Evolutionary conservation across 2,329 filamentous ascomycete genomes (phyloP), one percentile per base, ranked within the genome.

Genomic region (Lizonia empirigonia): DNA sequence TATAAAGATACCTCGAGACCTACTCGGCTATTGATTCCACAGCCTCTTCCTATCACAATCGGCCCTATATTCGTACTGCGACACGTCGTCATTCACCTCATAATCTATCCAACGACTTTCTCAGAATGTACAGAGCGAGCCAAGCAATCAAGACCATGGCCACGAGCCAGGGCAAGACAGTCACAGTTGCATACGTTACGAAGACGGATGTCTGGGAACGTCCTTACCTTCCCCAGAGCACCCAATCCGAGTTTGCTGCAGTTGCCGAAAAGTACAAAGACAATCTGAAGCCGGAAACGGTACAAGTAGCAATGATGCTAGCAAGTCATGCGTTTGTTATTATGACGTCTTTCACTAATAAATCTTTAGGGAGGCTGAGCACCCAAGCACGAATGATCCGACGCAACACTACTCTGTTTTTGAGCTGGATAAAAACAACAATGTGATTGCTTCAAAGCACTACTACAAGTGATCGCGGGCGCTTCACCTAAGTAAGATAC

Each of bases 211-310:
- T 33, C 12, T 46, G 34, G 33, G 18, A 37, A n/a, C 24, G 34
- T 4, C 16, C 13, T 9, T 30, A 37, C 24, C 24, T 46, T 30
- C n/a, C 44, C 5, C 34, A 24, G 26, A 16, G 22, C 18, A 46
- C 19, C 1, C 32, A 34, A 20, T 9, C 32, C 5, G 34, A 48
- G 26, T 48, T 48, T 33, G 24, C 35, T n/a, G 27, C 15, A 20
- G 24, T 40, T 40, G 26, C 27, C 7, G 27, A 48, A 27, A 48
- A 48, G 30, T 48, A 48, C 23, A 48, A 48, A 33, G 35, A 48
- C 27, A 40, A 7, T 38, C 18, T 48, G 35, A 39, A 40, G 44
- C 24, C 24, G 15, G 35, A 30, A 18, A 48, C 35, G 8, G 35
- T 20, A n/a, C 37, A 40, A 26, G 44, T 48, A 18, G 35, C 44